A percentile compares a stretch with the other conserved stretches of the same genome.
Evolutionary conservation across 2,329 filamentous ascomycete species (phyloP).

Genomic region (Scedosporium dehoogii): DNA sequence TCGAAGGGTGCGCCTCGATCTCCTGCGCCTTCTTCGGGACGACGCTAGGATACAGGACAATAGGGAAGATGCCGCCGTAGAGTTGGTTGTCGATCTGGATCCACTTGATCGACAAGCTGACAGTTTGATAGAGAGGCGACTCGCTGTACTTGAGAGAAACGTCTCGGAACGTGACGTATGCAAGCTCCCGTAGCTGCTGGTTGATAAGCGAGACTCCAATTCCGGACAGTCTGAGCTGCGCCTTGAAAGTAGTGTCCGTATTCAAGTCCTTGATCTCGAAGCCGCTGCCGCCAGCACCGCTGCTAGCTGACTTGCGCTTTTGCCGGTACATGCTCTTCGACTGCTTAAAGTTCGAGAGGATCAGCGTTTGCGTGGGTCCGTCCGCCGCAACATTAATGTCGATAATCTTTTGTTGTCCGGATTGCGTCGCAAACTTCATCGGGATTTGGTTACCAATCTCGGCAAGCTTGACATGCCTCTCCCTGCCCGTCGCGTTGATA

Average conservation of each 20-base stretch:
- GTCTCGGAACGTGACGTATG: slow-evolving; percentile 87
- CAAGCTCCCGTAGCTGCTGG: slow-evolving; percentile 78
- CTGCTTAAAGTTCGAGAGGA: slow-evolving; percentile 85
- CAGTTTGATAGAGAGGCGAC: slow-evolving; percentile 84
- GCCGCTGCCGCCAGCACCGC: slow-evolving; percentile 26
- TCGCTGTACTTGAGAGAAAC: slow-evolving; percentile 87
- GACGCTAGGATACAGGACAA: slow-evolving; percentile 93
- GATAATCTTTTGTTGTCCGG: slow-evolving; percentile 73
- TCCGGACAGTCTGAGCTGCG: slow-evolving; percentile 78
- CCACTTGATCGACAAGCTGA: slow-evolving; percentile 91
- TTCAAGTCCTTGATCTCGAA: slow-evolving; percentile 95
- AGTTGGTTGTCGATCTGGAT: slow-evolving; percentile 98
- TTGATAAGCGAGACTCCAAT: slow-evolving; percentile 93
- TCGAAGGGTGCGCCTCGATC: slow-evolving; percentile 89
- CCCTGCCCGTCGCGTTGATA: slow-evolving; percentile 43
- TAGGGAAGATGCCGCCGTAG: slow-evolving; percentile 96
- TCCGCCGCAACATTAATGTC: slow-evolving; percentile 95
- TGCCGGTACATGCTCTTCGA: slow-evolving; percentile 76
- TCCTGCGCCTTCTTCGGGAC: slow-evolving; percentile 95
- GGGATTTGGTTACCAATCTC: slow-evolving; percentile 95
- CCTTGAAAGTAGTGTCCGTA: slow-evolving; percentile 78
- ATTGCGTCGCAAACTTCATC: slow-evolving; percentile 69
- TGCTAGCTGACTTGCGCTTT: slow-evolving; percentile 5
- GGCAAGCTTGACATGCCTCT: slow-evolving; percentile 85
- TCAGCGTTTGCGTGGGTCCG: slow-evolving; percentile 88